Evolutionary conservation across 768 basidiomycete genomes (phyloP), one percentile per base, ranked within the genome.

Genomic region (Saitozyma sp.): DNA sequence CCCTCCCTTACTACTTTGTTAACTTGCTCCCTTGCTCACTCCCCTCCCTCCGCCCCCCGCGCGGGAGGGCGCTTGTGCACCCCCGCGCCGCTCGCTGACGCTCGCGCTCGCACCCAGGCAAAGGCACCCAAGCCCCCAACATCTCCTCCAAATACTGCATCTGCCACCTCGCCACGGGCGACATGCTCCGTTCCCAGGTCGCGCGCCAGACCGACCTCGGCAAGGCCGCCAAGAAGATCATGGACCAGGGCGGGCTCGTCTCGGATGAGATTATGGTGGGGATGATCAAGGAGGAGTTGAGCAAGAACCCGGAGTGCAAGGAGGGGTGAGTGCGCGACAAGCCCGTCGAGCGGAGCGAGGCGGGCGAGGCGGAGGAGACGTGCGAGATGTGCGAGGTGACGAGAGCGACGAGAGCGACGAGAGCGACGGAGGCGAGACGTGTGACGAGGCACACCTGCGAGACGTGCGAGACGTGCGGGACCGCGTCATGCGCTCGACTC

Each of bases 91-190:
- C 29, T 49, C 52, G 45, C 58, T 49, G 38, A 49, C 58, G 29
- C 29, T 29, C 29, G 29, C 29, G 29, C 29, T 29, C 29, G 29
- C 57, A 38, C 61, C 42, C 76, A 96, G 95, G 95, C 69, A 99
- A 99, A 84, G 96, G 96, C 37, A 99, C 96, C 3, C 96, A 99
- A 80, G 96, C 93, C 0, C 95, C 96, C 6, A 86, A 84, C 78
- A 93, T 99, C 82, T 87, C 88, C 56, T 88, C 92, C 66, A 85
- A 90, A 75, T 99, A 90, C 84, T 94, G 92, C 77, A 87, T 99
- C 50, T 99, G 96, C 84, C 96, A 99, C 83, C 83, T 99, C 71
- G 95, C 96, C 29, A 99, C 96, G 39, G 96, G 96, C 17, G 96
- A 99, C 83, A 95, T 99, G 92, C 85, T 99, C 61, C 89, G 96